Evolutionary conservation across 2,329 filamentous ascomycete species (phyloP).

Genomic region (Aspergillus ustus): DNA sequence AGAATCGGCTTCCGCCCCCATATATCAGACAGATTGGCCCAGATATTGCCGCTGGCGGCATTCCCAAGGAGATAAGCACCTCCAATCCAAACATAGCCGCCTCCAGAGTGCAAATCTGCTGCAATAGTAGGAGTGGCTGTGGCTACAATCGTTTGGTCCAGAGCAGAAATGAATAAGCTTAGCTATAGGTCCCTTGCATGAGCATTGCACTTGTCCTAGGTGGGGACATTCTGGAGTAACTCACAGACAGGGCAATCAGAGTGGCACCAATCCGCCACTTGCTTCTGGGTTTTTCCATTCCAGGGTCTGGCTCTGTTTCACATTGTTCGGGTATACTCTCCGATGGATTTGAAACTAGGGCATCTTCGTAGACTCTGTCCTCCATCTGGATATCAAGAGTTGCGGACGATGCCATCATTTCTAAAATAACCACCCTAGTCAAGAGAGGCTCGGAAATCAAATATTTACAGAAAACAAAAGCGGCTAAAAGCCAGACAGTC

Average conservation of each 20-base stretch:
- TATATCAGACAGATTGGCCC: conserved; percentile 59
- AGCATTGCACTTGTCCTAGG: conserved; percentile 3
- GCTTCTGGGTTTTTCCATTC: conserved; percentile 9
- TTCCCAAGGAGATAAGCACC: conserved; percentile 73
- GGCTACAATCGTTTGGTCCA: conserved; percentile 61
- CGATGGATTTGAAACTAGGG: background rate
- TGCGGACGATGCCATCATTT: conserved; percentile 6
- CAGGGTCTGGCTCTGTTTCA: background rate
- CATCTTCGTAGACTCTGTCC: background rate
- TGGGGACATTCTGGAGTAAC: background rate
- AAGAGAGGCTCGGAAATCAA: background rate
- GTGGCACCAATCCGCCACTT: conserved; percentile 24
- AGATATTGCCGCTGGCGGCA: conserved; percentile 70
- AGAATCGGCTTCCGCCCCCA: conserved; percentile 52
- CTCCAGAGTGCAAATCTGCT: conserved; percentile 65
- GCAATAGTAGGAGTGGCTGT: conserved; percentile 66
- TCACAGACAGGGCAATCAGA: conserved; percentile 26
- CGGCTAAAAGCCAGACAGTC: background rate
- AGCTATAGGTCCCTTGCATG: conserved; percentile 18
- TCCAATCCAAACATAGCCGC: conserved; percentile 79
- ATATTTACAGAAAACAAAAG: conserved; percentile 1
- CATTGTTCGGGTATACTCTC: conserved; percentile 12
- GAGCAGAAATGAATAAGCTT: conserved; percentile 33
- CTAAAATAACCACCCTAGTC: background rate
- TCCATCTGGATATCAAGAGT: conserved; percentile 8